Percentiles rank a stretch among this genome's conserved stretches.
These are phyloP conservation scores for Plenodomus biglobosus DNA, from an alignment of 2,329 filamentous ascomycete species.

Conservation along the genomic window DNA sequence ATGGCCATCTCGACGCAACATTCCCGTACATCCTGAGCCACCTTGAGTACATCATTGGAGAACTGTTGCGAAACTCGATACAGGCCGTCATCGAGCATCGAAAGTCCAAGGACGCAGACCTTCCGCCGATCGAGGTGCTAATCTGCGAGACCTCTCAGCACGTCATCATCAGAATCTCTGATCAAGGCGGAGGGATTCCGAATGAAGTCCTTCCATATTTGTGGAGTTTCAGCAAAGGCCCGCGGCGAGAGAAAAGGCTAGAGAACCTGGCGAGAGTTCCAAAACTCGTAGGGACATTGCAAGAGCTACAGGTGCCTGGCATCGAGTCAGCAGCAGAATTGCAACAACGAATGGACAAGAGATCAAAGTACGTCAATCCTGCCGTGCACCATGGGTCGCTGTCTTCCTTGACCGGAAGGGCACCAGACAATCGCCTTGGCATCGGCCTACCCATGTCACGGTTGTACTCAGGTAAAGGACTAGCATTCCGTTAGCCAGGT, in stretches of 20 bases:
- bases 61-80: conserved; percentile 91
- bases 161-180: conserved; percentile 93
- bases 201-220: conserved; percentile 82
- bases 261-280: conserved; percentile 85
- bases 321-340: conserved; percentile 12
- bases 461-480: conserved; percentile 69
- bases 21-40: conserved; percentile 97
- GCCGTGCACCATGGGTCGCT: conserved; percentile 62
- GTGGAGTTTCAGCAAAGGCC: conserved; percentile 96
- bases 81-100: conserved; percentile 85
- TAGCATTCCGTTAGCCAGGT: background rate
- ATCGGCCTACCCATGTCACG: conserved; percentile 93
- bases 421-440: conserved; percentile 82
- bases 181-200: conserved; percentile 90
- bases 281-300: conserved; percentile 87
- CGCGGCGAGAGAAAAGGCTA: conserved; percentile 73
- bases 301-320: conserved; percentile 67
- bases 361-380: conserved; percentile 26
- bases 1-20: conserved; percentile 82
- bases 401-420: conserved; percentile 75
- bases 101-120: conserved; percentile 49
- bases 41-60: conserved; percentile 94
- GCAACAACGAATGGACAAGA: conserved; percentile 24
- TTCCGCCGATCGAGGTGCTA: conserved; percentile 87
- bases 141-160: conserved; percentile 93